Percentiles rank a stretch among this genome's conserved stretches.
phyloP scores from a whole-genome alignment of 306 rosid genomes.

The Rosa rugosa region DNA sequence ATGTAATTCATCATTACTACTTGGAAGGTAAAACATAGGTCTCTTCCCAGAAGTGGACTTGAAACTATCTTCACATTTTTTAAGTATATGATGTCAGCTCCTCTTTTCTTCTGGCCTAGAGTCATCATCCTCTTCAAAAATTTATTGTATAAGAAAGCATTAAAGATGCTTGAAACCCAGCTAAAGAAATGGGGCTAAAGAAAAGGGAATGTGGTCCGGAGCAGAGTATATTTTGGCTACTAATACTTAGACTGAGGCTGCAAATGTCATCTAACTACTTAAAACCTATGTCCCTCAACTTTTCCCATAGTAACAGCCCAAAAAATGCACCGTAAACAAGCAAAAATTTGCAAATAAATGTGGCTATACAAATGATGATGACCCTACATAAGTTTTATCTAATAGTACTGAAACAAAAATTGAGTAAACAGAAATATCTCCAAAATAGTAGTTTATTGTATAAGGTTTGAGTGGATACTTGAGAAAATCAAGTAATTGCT shows the following conservation, averaged over 20 bases:
- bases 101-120: background rate
- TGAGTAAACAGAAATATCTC: background rate
- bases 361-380: background rate
- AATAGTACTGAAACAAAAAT: background rate
- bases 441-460: background rate
- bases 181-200: background rate
- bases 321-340: background rate
- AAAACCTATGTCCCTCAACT: background rate
- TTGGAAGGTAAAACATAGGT: background rate
- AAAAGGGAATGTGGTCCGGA: background rate
- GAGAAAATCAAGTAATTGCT: slow-evolving; percentile 70
- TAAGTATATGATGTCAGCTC: background rate
- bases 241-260: background rate
- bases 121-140: background rate
- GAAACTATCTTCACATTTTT: background rate
- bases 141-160: background rate
- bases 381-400: background rate
- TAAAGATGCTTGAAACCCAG: background rate
- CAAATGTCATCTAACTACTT: background rate
- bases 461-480: slow-evolving; percentile 39
- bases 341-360: background rate
- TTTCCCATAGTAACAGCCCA: background rate
- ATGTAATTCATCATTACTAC: background rate
- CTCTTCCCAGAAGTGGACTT: background rate
- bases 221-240: background rate